These are phyloP conservation scores for Colletotrichum scovillei DNA, from an alignment of 2,329 filamentous ascomycete genomes.

Conservation along the genomic window DNA sequence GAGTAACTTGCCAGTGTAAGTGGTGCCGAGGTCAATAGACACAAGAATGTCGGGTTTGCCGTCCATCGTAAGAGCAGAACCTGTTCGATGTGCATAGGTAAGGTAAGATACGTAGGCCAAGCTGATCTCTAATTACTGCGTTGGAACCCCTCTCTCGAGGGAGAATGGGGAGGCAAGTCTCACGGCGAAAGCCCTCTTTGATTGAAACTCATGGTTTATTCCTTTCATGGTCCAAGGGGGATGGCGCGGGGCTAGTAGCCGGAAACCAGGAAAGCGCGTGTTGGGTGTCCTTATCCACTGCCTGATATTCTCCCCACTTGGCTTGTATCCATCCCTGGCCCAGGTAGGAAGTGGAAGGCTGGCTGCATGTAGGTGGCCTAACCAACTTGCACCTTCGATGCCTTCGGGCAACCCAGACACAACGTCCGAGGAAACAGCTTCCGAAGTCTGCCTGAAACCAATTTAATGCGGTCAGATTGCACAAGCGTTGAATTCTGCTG, in stretches of 20 bases:
- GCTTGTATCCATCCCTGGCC: too few relatives aligned
- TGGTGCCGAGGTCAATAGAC: slow-evolving; percentile 58
- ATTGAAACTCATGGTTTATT: background rate
- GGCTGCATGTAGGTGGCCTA: background rate
- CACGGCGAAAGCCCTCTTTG: background rate
- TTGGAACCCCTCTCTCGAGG: background rate
- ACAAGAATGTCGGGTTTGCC: slow-evolving; percentile 45
- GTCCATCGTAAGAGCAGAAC: background rate
- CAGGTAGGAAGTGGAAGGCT: background rate
- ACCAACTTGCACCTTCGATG: background rate
- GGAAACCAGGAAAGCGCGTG: background rate
- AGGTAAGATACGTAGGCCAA: background rate
- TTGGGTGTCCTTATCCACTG: background rate
- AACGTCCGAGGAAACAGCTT: background rate
- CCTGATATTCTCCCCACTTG: background rate
- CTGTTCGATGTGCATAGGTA: background rate
- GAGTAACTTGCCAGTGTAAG: slow-evolving; percentile 52
- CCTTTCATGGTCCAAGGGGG: too few relatives aligned
- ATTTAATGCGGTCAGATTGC: background rate
- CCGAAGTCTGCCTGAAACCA: background rate
- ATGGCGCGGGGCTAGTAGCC: too few relatives aligned
- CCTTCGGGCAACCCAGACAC: background rate
- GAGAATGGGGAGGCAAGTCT: background rate
- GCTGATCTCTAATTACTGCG: background rate
- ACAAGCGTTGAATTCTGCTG: background rate